A percentile compares a stretch with the other conserved stretches of the same genome.
Evolutionary conservation across 2,329 filamentous ascomycete species (phyloP).

Genomic region (Fusarium sterilihyphosum): DNA sequence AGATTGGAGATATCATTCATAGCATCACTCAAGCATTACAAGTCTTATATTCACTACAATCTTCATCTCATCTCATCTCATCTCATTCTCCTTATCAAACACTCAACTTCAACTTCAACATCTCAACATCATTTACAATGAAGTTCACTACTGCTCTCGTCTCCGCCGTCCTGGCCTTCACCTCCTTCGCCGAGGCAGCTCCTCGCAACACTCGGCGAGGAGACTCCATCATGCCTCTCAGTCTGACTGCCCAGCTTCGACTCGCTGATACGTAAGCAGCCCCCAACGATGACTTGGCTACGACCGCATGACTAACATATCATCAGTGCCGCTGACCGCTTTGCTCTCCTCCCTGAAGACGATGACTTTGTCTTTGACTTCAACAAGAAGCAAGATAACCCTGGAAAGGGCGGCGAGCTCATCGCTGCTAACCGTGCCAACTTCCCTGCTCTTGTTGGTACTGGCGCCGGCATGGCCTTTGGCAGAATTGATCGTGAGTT

Average conservation of each 20-base stretch:
- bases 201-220: conserved; percentile 30
- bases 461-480: conserved; percentile 60
- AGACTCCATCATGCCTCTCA: conserved; percentile 33
- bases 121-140: conserved; percentile 47
- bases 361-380: conserved; percentile 62
- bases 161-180: conserved; percentile 53
- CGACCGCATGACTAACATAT: conserved; percentile 19
- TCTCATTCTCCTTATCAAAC: background rate
- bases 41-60: background rate
- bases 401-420: conserved; percentile 57
- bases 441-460: conserved; percentile 66
- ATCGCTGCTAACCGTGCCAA: conserved; percentile 64
- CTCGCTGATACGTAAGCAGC: conserved; percentile 51
- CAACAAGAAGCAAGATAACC: conserved; percentile 42
- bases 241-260: conserved; percentile 51
- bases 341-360: conserved; percentile 55
- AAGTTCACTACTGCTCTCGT: conserved; percentile 45
- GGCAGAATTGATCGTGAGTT: conserved; percentile 57
- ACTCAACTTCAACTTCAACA: background rate
- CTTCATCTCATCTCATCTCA: background rate
- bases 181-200: conserved; percentile 46
- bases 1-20: conserved; percentile 31
- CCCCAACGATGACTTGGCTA: background rate
- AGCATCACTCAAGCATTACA: conserved; percentile 23
- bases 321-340: conserved; percentile 54